Evolutionary conservation across 225 moss, liverwort and hornwort genomes (phyloP).

Genomic region (Lunularia cruciata): DNA sequence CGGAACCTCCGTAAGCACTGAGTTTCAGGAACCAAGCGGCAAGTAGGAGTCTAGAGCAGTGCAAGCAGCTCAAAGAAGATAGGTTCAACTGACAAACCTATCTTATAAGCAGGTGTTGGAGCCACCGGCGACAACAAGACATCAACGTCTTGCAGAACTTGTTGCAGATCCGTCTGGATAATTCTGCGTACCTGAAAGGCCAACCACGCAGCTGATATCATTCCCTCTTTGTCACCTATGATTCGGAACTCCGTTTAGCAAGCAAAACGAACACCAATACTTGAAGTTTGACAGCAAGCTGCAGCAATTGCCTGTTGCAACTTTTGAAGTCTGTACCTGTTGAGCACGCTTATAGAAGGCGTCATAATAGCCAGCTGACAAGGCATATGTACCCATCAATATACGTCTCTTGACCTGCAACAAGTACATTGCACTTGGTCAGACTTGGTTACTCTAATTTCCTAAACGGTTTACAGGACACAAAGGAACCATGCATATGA

Average conservation of each 20-base stretch:
- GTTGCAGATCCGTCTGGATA: slow-evolving; percentile 73
- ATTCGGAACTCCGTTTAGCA: neutral
- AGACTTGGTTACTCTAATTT: neutral
- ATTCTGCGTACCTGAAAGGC: slow-evolving; percentile 66
- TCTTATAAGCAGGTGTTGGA: slow-evolving; percentile 80
- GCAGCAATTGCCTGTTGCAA: neutral
- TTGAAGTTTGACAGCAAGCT: neutral
- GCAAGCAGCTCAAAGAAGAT: too few relatives aligned
- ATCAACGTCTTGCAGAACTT: slow-evolving; percentile 68
- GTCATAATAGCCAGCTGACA: slow-evolving; percentile 96
- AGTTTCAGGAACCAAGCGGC: too few relatives aligned
- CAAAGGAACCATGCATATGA: too few relatives aligned
- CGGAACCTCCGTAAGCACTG: too few relatives aligned
- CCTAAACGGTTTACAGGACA: neutral
- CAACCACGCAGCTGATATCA: neutral
- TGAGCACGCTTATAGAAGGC: slow-evolving; percentile 97
- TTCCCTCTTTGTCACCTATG: too few relatives aligned
- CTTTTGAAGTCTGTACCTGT: slow-evolving; percentile 48
- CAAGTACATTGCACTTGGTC: too few relatives aligned
- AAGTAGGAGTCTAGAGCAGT: too few relatives aligned
- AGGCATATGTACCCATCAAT: slow-evolving; percentile 90
- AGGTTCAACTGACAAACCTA: too few relatives aligned
- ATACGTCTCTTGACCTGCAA: slow-evolving; percentile 90
- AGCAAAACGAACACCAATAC: neutral
- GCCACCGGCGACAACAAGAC: slow-evolving; percentile 83